Evolutionary conservation across 2,329 filamentous ascomycete genomes (phyloP).

Genomic region (Trichophaea hybrida): DNA sequence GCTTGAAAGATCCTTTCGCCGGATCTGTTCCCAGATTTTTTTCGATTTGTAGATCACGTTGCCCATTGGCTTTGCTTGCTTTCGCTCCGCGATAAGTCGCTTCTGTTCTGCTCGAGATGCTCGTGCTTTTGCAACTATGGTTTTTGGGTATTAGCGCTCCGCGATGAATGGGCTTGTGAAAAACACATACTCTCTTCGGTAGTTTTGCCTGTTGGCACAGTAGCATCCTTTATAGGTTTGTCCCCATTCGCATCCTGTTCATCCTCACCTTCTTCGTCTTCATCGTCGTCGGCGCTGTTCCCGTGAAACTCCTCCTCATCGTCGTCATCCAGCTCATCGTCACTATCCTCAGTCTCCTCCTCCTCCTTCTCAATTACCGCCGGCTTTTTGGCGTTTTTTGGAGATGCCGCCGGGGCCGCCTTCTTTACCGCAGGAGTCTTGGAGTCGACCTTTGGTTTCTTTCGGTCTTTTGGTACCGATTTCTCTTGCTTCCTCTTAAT

Average conservation of each 20-base stretch:
- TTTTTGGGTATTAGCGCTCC: neutral
- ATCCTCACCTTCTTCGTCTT: conserved; percentile 23
- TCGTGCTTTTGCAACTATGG: conserved; percentile 44
- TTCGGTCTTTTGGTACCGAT: conserved; percentile 14
- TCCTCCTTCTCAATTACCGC: neutral
- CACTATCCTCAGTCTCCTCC: conserved; percentile 27
- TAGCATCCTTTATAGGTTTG: conserved; percentile 22
- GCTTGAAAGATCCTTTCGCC: conserved; percentile 79
- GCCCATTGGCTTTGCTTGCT: conserved; percentile 81
- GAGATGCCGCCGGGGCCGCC: conserved; percentile 37
- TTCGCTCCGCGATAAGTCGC: conserved; percentile 72
- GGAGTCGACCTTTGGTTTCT: conserved; percentile 3
- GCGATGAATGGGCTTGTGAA: neutral
- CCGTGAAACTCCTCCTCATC: conserved; percentile 30
- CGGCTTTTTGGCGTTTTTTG: conserved; percentile 18
- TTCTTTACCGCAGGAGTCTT: conserved; percentile 20
- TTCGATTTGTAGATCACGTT: conserved; percentile 80
- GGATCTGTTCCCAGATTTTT: conserved; percentile 90
- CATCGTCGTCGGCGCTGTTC: conserved; percentile 33
- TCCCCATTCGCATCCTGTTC: conserved; percentile 40
- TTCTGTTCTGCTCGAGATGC: conserved; percentile 93
- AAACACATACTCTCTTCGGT: conserved; percentile 24
- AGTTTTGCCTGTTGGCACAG: neutral
- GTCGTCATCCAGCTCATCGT: conserved; percentile 31
- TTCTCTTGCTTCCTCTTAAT: conserved; percentile 42